phyloP scores from a whole-genome alignment of 345 rosid genomes.

The Brassica nigra region DNA sequence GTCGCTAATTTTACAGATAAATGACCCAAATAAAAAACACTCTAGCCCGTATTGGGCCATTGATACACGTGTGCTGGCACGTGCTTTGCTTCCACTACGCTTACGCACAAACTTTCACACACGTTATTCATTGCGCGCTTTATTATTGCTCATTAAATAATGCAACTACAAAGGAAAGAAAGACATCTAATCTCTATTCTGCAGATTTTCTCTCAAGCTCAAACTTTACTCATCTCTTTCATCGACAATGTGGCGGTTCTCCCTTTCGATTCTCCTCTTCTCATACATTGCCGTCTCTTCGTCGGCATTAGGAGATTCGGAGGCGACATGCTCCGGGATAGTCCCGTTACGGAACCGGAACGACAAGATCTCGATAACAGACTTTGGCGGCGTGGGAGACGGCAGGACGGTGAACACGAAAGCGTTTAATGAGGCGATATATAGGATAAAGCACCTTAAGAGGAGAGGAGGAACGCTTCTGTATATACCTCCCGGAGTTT shows the following conservation, averaged over 20 bases:
- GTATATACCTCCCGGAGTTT: slow-evolving; percentile 81
- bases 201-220: neutral
- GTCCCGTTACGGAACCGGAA: slow-evolving; percentile 67
- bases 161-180: neutral
- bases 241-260: slow-evolving; percentile 20
- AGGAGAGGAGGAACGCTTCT: slow-evolving; percentile 84
- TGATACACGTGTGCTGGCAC: neutral
- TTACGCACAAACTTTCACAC: neutral
- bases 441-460: slow-evolving; percentile 65
- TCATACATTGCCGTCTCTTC: slow-evolving; percentile 29
- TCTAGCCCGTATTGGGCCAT: neutral
- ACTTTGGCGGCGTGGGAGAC: slow-evolving; percentile 88
- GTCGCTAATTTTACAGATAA: neutral
- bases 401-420: slow-evolving; percentile 73
- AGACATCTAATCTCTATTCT: neutral
- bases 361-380: slow-evolving; percentile 74
- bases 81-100: neutral
- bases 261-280: slow-evolving; percentile 28
- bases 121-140: neutral
- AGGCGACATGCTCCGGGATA: slow-evolving; percentile 74
- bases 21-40: neutral
- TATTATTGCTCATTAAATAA: neutral
- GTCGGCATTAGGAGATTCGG: slow-evolving; percentile 18
- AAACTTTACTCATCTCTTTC: neutral
- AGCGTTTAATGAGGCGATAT: slow-evolving; percentile 82